Evolutionary conservation across 345 rosid species (phyloP).

Genomic region (Gossypium sturtianum): DNA sequence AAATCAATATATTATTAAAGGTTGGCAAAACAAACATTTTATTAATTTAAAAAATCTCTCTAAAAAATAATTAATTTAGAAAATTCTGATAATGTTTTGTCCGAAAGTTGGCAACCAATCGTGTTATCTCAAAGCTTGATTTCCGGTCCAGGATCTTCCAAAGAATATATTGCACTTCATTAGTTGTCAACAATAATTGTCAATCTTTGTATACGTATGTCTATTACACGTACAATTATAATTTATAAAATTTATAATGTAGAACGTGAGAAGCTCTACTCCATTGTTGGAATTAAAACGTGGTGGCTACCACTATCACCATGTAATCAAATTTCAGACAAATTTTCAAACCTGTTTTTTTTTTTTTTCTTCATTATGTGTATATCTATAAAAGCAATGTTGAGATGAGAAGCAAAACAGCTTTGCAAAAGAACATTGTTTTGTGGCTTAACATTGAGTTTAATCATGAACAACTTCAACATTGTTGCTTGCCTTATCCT

Average conservation of each 20-base stretch:
- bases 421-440: background rate
- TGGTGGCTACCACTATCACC: conserved; percentile 38
- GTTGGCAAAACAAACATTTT: background rate
- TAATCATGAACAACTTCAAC: conserved; percentile 18
- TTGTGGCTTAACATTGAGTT: background rate
- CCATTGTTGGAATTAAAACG: conserved; percentile 22
- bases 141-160: conserved; percentile 5
- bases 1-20: background rate
- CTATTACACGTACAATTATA: background rate
- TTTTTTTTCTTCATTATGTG: background rate
- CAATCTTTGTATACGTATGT: background rate
- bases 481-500: conserved; percentile 17
- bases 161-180: conserved; percentile 8
- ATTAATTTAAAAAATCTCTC: background rate
- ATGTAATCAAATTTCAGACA: conserved; percentile 9
- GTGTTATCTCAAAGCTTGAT: background rate
- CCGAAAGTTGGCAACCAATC: background rate
- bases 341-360: conserved; percentile 9
- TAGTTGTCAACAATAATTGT: background rate
- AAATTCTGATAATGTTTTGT: background rate
- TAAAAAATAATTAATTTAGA: background rate
- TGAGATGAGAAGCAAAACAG: background rate
- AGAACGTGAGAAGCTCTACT: conserved; percentile 58
- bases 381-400: conserved; percentile 5
- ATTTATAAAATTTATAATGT: background rate